phyloP scores from a whole-genome alignment of 2,329 filamentous ascomycete genomes.

The Lizonia empirigonia region DNA sequence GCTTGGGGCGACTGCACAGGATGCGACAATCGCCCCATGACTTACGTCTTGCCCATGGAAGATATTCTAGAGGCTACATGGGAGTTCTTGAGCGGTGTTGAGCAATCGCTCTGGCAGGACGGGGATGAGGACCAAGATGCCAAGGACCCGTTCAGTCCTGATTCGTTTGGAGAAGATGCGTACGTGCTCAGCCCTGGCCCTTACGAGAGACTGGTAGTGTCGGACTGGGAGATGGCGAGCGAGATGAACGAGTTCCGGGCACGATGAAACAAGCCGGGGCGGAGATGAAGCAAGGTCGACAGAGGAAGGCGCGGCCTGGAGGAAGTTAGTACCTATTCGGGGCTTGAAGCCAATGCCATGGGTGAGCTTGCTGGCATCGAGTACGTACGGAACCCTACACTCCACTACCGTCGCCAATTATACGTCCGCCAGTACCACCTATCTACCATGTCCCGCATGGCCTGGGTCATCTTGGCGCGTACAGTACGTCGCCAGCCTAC shows the following conservation, averaged over 20 bases:
- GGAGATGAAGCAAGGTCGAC: background rate
- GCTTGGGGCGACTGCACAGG: conserved; percentile 43
- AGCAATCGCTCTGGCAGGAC: conserved; percentile 44
- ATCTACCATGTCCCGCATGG: background rate
- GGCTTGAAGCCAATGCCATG: too few species aligned
- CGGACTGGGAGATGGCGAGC: conserved; percentile 33
- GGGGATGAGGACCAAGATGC: conserved; percentile 25
- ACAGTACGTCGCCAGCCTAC: background rate
- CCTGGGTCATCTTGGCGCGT: background rate
- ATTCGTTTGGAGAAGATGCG: conserved; percentile 3
- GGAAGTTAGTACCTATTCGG: background rate
- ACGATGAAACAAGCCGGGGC: background rate
- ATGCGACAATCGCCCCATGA: conserved; percentile 36
- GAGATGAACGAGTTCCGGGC: conserved; percentile 22
- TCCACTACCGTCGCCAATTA: background rate
- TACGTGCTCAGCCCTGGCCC: conserved; percentile 13
- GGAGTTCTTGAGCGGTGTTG: conserved; percentile 43
- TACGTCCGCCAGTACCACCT: conserved; percentile 2
- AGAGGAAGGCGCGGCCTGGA: background rate
- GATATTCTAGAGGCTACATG: conserved; percentile 39
- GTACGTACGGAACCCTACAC: background rate
- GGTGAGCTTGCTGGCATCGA: background rate
- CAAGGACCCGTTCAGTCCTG: conserved; percentile 13
- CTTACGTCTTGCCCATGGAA: conserved; percentile 40
- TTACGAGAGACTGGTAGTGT: conserved; percentile 6